Evolutionary conservation across 306 rosid genomes (phyloP).

Genomic region (Acacia acuminata): DNA sequence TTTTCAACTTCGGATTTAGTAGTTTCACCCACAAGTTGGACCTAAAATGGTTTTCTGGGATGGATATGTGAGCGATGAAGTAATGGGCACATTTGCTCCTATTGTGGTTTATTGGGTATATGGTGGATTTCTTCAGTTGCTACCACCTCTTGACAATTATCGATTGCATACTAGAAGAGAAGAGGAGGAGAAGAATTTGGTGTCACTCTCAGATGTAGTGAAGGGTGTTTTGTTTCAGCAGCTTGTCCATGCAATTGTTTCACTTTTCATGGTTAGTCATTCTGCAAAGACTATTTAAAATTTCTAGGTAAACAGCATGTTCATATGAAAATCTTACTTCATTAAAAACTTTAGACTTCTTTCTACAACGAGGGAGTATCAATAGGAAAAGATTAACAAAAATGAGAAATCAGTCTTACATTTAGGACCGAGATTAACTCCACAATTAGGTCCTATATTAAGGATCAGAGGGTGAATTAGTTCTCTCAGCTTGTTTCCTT

Average conservation of each 20-base stretch:
- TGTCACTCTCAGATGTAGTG: slow-evolving; percentile 62
- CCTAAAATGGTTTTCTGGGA: slow-evolving; percentile 75
- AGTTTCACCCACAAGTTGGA: slow-evolving; percentile 1
- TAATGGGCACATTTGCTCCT: slow-evolving; percentile 92
- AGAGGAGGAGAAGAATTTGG: slow-evolving; percentile 67
- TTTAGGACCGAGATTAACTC: too few relatives aligned
- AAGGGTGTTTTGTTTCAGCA: slow-evolving; percentile 90
- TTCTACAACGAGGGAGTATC: too few relatives aligned
- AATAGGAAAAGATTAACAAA: too few relatives aligned
- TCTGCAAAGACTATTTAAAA: background rate
- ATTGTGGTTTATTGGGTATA: slow-evolving; percentile 85
- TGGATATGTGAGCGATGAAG: slow-evolving; percentile 76
- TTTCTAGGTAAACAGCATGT: background rate
- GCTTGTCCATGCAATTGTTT: slow-evolving; percentile 79
- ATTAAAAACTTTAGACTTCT: background rate
- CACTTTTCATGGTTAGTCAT: slow-evolving; percentile 69
- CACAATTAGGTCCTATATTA: too few relatives aligned
- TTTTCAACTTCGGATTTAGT: slow-evolving; percentile 26
- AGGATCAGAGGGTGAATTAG: too few relatives aligned
- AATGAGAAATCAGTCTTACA: too few relatives aligned
- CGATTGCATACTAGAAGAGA: slow-evolving; percentile 74
- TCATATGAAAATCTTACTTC: slow-evolving; percentile 2
- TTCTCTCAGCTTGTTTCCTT: background rate
- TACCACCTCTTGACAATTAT: slow-evolving; percentile 65
- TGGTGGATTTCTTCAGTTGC: slow-evolving; percentile 75